Evolutionary conservation across 23 red algal species (phyloP), one percentile per base, ranked within the genome.

Genomic region (Agarophyton chilense): DNA sequence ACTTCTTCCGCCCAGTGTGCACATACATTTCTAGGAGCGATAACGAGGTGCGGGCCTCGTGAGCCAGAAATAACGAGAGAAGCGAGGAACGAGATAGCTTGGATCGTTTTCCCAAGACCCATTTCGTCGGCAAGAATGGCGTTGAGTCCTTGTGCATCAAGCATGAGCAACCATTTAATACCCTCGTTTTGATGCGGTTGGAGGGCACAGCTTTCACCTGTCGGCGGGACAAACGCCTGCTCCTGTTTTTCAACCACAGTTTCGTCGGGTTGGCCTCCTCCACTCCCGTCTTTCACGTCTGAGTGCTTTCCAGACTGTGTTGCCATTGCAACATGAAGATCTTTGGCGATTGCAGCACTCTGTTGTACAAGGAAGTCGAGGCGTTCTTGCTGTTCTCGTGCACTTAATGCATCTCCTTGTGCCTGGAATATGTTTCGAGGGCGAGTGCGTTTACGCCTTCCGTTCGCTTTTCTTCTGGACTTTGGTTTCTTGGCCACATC

Each of bases 101-200:
- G 78, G 4, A 95, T 82, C 14, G 93, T 95, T 53, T 95, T 95
- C 19, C 93, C 93, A 66, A 95, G 75, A 25, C 93, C 93, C 93
- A 95, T 95, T 72, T 95, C 93, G 49, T 95, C 93, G 0, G 93
- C 93, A 0, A 95, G 65, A 43, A 95, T 95, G 18, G 84, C 93
- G 81, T 91, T 91, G 13, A 74, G 72, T 46, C 86, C 93, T 18
- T 80, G 61, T 1, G 72, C 63, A 45, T 84, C 78, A 21, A 92
- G 76, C 78, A 46, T 76, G 18, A 92, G 79, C 52, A 92, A 50
- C 89, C 89, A 92, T 17, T 84, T 82, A 1, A 92, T 49, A 31
- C 89, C 89, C 18, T 92, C 79, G 10, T 41, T 57, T 44, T 92
- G 89, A 49, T 92, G 78, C 14, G 63, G 64, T 82, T 92, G 78